Base-by-base conservation (phyloP, 163 green algal species). In the Chlamydomonas reinhardtii region DNA sequence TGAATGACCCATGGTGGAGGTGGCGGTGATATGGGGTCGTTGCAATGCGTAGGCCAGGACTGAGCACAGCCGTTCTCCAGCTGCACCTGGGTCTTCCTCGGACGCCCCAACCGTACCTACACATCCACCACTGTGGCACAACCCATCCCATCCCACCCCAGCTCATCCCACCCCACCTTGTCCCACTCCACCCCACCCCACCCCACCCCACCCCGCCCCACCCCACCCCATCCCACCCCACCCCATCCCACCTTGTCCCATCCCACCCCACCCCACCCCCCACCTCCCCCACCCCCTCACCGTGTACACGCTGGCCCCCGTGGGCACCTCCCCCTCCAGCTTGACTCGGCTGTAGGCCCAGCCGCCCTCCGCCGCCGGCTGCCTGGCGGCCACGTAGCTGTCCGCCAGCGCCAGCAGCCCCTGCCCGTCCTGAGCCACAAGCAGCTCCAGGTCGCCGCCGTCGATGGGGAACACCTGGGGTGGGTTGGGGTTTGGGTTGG, bases 381-480 rank as follows among this genome's bases (percentile, higher is more conserved):
- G 12, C 70, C 80, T 73, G 69, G 16, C 27, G 24, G 27, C 52
- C 59, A 87, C 59, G 59, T 87, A 87, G 24, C 25, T 68, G 39
- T 87, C 82, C 39, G 71, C 66, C 37, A 87, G 82, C 61, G 66
- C 54, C 59, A 87, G 82, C 72, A 5, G 62, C 5, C 82, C 82
- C 61, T 82, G 72, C 12, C 8, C 24, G 29, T 62, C 81, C 72
- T 87, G 72, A 29, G 82, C 37, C 29, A 87, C 72, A 61, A 87
- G 43, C 29, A 87, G 72, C 82, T 87, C 82, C 39, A 76, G 4
- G n/a, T 87, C 61, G 29, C 80, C 80, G 27, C 70, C 80, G 61
- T 87, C 72, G n/a, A 87, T 54, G 25, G 20, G 61, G 22, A 82
- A 87, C 2, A 62, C 72, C 80, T 82, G 34, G 4, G 20, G 61